phyloP scores from a whole-genome alignment of 768 basidiomycete genomes.

The Hemileccinum rubropunctum region DNA sequence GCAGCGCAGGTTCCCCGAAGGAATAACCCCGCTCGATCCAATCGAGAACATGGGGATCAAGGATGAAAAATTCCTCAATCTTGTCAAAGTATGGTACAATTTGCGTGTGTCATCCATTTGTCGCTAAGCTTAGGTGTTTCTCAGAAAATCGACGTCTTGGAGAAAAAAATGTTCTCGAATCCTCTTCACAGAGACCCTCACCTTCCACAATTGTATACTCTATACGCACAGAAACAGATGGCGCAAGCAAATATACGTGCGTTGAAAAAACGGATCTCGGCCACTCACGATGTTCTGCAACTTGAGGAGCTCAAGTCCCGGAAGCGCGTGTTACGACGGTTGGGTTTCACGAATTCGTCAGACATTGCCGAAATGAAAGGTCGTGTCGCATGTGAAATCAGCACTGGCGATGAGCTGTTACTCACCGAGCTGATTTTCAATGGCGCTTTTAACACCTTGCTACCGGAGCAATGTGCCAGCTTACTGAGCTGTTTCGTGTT shows the following conservation, averaged over 20 bases:
- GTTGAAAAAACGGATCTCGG: conserved; percentile 82
- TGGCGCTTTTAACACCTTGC: conserved; percentile 87
- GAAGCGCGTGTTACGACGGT: conserved; percentile 88
- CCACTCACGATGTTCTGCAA: conserved; percentile 90
- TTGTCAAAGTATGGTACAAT: conserved; percentile 64
- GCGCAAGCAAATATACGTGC: conserved; percentile 66
- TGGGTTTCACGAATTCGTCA: conserved; percentile 83
- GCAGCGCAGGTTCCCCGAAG: conserved; percentile 85
- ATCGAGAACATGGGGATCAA: conserved; percentile 94
- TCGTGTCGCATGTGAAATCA: conserved; percentile 97
- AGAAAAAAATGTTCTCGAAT: conserved; percentile 78
- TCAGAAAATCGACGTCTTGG: conserved; percentile 90
- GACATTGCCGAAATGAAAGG: conserved; percentile 99
- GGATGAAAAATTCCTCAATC: conserved; percentile 86
- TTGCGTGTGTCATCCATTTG: not conserved
- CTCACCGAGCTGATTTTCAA: conserved; percentile 98
- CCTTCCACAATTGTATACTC: conserved; percentile 76
- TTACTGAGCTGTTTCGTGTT: conserved; percentile 98
- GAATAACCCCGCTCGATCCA: conserved; percentile 85
- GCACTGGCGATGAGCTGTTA: conserved; percentile 92
- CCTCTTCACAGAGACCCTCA: conserved; percentile 76
- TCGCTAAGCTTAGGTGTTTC: not conserved
- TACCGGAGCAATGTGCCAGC: conserved; percentile 90
- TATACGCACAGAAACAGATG: conserved; percentile 75
- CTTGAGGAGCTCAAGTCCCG: conserved; percentile 94